Evolutionary conservation across 441 rosid genomes (phyloP).

Genomic region (Gossypium trilobum): DNA sequence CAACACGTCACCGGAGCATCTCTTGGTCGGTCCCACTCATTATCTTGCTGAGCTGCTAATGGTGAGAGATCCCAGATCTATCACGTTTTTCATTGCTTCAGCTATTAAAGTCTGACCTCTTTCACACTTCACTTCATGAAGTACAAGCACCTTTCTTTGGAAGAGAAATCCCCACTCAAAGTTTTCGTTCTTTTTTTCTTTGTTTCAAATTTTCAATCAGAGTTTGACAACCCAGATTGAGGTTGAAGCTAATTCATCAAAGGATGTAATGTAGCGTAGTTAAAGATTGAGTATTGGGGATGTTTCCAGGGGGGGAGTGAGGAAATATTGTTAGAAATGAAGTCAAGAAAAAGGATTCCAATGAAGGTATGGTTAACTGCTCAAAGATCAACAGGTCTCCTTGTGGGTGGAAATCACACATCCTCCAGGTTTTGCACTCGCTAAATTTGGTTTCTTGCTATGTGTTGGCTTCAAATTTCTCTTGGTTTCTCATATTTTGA

Average conservation of each 20-base stretch:
- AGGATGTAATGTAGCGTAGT: conserved; percentile 5
- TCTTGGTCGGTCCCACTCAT: neutral
- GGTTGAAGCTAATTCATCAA: conserved; percentile 3
- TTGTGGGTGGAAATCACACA: conserved; percentile 85
- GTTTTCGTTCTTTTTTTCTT: neutral
- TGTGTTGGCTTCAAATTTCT: conserved; percentile 26
- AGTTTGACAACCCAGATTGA: neutral
- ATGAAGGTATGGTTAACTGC: conserved; percentile 50
- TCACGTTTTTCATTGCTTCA: neutral
- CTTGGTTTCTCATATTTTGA: conserved; percentile 16
- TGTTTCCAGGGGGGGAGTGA: conserved; percentile 24
- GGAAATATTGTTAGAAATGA: conserved; percentile 24
- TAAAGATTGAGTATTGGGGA: neutral
- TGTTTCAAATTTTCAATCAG: neutral
- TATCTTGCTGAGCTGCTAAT: neutral
- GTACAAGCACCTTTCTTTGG: neutral
- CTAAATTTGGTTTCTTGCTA: conserved; percentile 19
- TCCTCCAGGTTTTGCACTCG: conserved; percentile 82
- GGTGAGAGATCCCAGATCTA: neutral
- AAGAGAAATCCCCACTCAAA: neutral
- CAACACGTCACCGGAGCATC: neutral
- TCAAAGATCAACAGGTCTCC: conserved; percentile 61
- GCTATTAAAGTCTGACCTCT: neutral
- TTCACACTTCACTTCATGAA: neutral
- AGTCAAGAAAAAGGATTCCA: conserved; percentile 34